phyloP scores from a whole-genome alignment of 306 rosid species.

The Ammopiptanthus mongolicus region DNA sequence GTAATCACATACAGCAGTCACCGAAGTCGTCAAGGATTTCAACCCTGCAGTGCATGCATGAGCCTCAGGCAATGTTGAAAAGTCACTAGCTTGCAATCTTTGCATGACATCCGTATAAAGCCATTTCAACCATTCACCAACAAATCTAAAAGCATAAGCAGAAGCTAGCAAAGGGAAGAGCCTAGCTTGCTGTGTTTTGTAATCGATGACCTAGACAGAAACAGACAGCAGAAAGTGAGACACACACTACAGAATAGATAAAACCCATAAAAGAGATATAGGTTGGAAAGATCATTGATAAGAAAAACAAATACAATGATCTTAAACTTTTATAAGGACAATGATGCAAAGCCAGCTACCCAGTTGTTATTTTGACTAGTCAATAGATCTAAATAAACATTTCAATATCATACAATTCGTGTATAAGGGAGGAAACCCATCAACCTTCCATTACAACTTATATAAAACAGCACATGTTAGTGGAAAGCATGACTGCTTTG shows the following conservation, averaged over 20 bases:
- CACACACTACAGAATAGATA: background rate
- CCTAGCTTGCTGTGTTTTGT: conserved; percentile 94
- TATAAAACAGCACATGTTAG: background rate
- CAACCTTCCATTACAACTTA: conserved; percentile 1
- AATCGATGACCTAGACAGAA: conserved; percentile 76
- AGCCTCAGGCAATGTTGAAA: conserved; percentile 92
- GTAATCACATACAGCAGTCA: conserved; percentile 74
- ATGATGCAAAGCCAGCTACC: background rate
- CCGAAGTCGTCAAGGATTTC: conserved; percentile 92
- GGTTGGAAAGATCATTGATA: background rate
- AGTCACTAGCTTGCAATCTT: conserved; percentile 76
- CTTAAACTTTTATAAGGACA: background rate
- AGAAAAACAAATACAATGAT: background rate
- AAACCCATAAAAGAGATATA: background rate
- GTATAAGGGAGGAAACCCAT: background rate
- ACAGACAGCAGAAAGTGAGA: conserved; percentile 24
- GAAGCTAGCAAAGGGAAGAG: conserved; percentile 98
- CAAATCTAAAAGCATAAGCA: conserved; percentile 97
- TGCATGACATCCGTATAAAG: conserved; percentile 84
- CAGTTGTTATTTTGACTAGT: background rate
- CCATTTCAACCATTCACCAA: conserved; percentile 98
- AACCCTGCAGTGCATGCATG: conserved; percentile 99
- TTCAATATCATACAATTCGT: conserved; percentile 5
- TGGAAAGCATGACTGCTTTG: background rate
- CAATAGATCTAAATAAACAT: background rate